Conservation (phyloP, 257 asterid species). For the Lithospermum erythrorhizon region DNA sequence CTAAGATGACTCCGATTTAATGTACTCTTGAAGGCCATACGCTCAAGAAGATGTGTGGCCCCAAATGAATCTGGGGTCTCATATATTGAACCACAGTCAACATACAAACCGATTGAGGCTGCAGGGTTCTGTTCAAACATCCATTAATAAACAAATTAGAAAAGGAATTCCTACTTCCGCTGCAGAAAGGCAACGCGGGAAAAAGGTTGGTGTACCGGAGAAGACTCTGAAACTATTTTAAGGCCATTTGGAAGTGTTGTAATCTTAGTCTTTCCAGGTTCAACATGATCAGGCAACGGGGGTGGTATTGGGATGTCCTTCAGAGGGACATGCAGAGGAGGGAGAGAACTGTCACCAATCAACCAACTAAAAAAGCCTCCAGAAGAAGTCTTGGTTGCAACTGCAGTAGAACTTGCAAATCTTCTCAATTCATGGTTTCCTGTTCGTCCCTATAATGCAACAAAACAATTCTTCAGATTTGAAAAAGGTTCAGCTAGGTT, state of each 20-base stretch:
- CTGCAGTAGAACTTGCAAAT: constrained; percentile 59
- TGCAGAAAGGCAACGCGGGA: no score
- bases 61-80: constrained; percentile 74
- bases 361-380: constrained; percentile 63
- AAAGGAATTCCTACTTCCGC: neutral
- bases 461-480: neutral
- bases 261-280: constrained; percentile 59
- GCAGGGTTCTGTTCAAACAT: constrained; percentile 51
- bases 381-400: constrained; percentile 38
- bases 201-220: constrained; percentile 37
- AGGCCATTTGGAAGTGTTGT: constrained; percentile 74
- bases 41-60: constrained; percentile 79
- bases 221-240: constrained; percentile 65
- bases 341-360: constrained; percentile 54
- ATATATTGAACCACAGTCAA: constrained; percentile 82
- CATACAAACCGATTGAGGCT: constrained; percentile 73
- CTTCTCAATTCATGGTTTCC: constrained; percentile 41
- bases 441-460: constrained; percentile 31
- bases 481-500: neutral
- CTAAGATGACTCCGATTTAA: constrained; percentile 74
- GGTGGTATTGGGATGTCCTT: constrained; percentile 52
- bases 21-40: constrained; percentile 92
- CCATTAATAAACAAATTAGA: neutral
- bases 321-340: constrained; percentile 73
- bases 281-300: constrained; percentile 69